Base-by-base conservation (phyloP, 768 basidiomycete species). In the Hemileccinum rubropunctum region DNA sequence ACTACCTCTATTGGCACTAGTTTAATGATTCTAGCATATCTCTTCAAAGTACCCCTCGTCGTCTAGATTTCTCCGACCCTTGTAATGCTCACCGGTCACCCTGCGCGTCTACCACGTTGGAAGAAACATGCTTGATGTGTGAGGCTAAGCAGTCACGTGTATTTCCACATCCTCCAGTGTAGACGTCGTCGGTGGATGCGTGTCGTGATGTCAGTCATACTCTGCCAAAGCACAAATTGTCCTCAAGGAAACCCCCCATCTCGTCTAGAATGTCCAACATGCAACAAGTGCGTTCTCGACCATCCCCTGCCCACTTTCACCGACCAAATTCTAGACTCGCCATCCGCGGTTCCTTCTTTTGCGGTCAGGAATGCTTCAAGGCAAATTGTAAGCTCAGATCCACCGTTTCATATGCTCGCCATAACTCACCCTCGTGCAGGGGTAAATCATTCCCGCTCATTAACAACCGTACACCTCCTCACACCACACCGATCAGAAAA, bases 291-390 rank as follows among this genome's bases (percentile, higher is more conserved):
- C 58, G 77, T 76, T n/a, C 38, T 28, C 30, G 11, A 27, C 35
- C 34, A 30, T n/a, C 13, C 2, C 21, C 9, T 3, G 7, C 5
- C 1, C 4, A 34, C 17, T 9, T 38, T 55, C 48, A 59, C 55
- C 47, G 44, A 61, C 48, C 41, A 21, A 51, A n/a, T n/a, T 52
- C 33, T 57, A 92, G 90, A 65, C 75, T 92, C 30, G 88, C 87
- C 45, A 86, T 93, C 55, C 78, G 76, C 42, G 88, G 90, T 27
- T 92, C 90, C 28, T 89, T 87, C 66, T 98, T 95, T 72, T 98
- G 95, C 57, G 83, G 85, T 21, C 95, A 98, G 69, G 91, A 90
- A 44, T 98, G 95, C 72, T 98, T 98, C 81, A 98, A 97, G 71
- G 80, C 84, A 41, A 86, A 81, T 68, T 98, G 95, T 95, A 68